A percentile compares a stretch with the other conserved stretches of the same genome.
phyloP scores from a whole-genome alignment of 768 basidiomycete genomes.

The Pilatotrama ljubarskyi region DNA sequence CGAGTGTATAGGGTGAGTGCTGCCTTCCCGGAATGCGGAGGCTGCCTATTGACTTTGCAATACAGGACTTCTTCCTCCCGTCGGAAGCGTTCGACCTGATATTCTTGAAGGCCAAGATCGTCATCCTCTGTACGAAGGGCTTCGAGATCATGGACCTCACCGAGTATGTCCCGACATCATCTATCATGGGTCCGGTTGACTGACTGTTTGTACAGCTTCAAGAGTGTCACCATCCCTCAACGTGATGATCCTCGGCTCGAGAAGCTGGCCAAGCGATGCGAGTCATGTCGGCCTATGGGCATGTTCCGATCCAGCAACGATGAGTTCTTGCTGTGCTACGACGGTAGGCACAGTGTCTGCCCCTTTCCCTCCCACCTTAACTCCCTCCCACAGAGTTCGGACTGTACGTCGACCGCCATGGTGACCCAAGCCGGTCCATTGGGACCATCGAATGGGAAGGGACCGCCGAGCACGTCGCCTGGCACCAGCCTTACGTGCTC shows the following conservation, averaged over 20 bases:
- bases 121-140: slow-evolving; percentile 89
- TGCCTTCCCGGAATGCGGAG: neutral
- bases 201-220: slow-evolving; percentile 53
- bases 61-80: slow-evolving; percentile 84
- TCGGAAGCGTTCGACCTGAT: slow-evolving; percentile 89
- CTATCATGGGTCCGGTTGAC: neutral
- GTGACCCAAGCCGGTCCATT: slow-evolving; percentile 72
- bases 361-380: neutral
- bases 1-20: slow-evolving; percentile 70
- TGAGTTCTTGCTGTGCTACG: slow-evolving; percentile 88
- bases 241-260: slow-evolving; percentile 68
- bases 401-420: slow-evolving; percentile 88
- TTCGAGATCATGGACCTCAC: slow-evolving; percentile 98
- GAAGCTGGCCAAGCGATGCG: slow-evolving; percentile 76
- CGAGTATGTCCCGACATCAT: slow-evolving; percentile 56
- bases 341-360: slow-evolving; percentile 50
- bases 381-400: slow-evolving; percentile 66
- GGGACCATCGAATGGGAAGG: slow-evolving; percentile 94
- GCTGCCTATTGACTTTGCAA: neutral
- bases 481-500: slow-evolving; percentile 86
- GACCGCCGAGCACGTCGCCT: slow-evolving; percentile 82
- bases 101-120: slow-evolving; percentile 92
- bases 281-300: slow-evolving; percentile 78
- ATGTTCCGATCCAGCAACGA: slow-evolving; percentile 89
- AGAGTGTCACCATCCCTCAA: slow-evolving; percentile 87